Evolutionary conservation across 352 stramenopile genomes (phyloP), one percentile per base, ranked within the genome.

Genomic region (Phytophthora ramorum): DNA sequence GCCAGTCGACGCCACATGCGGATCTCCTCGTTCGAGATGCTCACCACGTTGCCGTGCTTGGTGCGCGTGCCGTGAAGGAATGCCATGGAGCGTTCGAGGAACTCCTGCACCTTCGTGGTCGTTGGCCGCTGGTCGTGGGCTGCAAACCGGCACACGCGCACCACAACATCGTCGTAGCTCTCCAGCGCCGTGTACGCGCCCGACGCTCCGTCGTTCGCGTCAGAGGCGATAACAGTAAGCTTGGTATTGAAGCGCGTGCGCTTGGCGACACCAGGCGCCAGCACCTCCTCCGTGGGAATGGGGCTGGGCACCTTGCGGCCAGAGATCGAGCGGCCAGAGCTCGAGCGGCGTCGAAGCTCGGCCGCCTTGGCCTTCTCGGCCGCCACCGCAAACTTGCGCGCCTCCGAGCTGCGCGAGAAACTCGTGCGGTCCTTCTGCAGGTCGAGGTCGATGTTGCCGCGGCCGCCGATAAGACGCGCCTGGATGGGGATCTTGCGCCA

Each of bases 1-100:
- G 81, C 83, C 41, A 93, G 69, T 2, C 85, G 81, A 30, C 85
- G 85, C 85, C 85, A 93, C 79, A 89, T 91, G 38, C 79, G 79
- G 60, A 93, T 93, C 67, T 93, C 85, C 62, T 88, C 85, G 58
- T 93, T 93, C 66, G 85, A 87, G 58, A 93, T 89, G 41, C 74
- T 87, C 20, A 90, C 80, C 26, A 91, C 83, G 45, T 88, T 84
- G 37, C 83, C 81, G 35, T 89, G 85, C 40, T 87, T 87, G 8
- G 83, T 91, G 2, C 75, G 75, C 30, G 83, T 90, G 41, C 81
- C 79, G 28, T 89, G 81, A 47, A 93, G 57, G 41, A 84, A 93
- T 5, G 77, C 80, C 72, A 93, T 82, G 2, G 79, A 89, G 19
- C 85, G 81, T 73, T 93, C 85, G 30, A 93, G 75, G 55, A 93